Conservation (phyloP, 2,329 filamentous ascomycete species). For the Dichotomopilus funicola region DNA sequence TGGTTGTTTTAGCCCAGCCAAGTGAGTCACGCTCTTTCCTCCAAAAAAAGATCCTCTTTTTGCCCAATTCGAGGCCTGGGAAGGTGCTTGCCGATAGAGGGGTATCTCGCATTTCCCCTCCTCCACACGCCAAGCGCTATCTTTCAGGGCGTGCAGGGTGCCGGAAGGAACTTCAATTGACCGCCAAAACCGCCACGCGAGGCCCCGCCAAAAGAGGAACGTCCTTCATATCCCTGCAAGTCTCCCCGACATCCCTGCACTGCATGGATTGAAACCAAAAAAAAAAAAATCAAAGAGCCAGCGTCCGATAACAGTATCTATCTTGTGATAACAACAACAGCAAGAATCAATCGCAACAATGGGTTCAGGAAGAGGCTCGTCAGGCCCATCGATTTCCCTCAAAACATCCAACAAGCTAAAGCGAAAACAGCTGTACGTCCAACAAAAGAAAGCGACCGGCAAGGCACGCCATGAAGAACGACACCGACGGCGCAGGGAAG, state of each 20-base stretch:
- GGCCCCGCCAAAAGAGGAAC: conserved; percentile 4
- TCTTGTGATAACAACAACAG: conserved; percentile 15
- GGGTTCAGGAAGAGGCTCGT: conserved; percentile 21
- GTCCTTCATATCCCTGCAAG: conserved; percentile 7
- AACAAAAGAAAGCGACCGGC: conserved; percentile 70
- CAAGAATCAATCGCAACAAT: conserved; percentile 15
- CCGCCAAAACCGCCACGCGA: conserved; percentile 18
- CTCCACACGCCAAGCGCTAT: conserved; percentile 11
- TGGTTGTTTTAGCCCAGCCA: conserved; percentile 17
- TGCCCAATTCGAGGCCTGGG: conserved; percentile 13
- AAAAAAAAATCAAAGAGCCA: conserved; percentile 10
- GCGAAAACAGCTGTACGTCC: conserved; percentile 70
- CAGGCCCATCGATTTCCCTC: conserved; percentile 32
- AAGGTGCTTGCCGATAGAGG: conserved; percentile 16
- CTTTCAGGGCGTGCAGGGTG: background rate
- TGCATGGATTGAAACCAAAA: conserved; percentile 2
- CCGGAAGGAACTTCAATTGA: conserved; percentile 22
- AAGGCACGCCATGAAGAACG: conserved; percentile 69
- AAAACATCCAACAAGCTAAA: conserved; percentile 65
- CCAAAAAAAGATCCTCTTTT: conserved; percentile 14
- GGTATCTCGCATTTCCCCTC: conserved; percentile 9
- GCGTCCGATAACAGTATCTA: conserved; percentile 3
- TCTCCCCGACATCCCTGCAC: conserved; percentile 7
- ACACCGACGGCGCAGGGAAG: conserved; percentile 74
- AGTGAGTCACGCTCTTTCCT: conserved; percentile 25